These are phyloP conservation scores for Blastomyces emzantsi DNA, from an alignment of 2,329 filamentous ascomycete species.

Conservation along the genomic window DNA sequence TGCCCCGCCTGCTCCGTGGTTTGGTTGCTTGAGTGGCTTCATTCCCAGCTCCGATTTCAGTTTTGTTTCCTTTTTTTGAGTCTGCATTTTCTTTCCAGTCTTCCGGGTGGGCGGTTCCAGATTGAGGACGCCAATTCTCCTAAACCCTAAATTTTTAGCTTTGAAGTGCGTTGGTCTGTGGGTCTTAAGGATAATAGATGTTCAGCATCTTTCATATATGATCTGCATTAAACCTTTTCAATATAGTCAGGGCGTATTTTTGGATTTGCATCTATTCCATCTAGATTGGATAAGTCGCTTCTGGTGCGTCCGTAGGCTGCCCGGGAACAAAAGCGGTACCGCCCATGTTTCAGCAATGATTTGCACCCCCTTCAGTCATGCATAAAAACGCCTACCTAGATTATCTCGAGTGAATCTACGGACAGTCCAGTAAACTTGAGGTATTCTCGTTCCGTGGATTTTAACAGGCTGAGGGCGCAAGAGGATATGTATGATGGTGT, in stretches of 20 bases:
- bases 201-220: neutral
- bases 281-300: neutral
- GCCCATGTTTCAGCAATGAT: neutral
- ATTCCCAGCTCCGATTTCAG: neutral
- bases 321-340: neutral
- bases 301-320: neutral
- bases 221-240: neutral
- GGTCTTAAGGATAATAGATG: neutral
- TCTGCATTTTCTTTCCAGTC: neutral
- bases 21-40: neutral
- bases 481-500: neutral
- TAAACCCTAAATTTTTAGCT: neutral
- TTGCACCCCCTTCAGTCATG: neutral
- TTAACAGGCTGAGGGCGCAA: neutral
- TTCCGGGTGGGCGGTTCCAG: neutral
- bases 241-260: neutral
- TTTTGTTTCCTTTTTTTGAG: conserved; percentile 1
- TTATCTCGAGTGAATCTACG: neutral
- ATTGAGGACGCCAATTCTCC: neutral
- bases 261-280: neutral
- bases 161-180: neutral
- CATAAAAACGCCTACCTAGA: neutral
- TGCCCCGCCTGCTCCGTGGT: neutral
- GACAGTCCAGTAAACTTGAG: neutral
- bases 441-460: neutral